Conservation (phyloP, 768 basidiomycete genomes). For the Phylloporus rhodoxanthus region DNA sequence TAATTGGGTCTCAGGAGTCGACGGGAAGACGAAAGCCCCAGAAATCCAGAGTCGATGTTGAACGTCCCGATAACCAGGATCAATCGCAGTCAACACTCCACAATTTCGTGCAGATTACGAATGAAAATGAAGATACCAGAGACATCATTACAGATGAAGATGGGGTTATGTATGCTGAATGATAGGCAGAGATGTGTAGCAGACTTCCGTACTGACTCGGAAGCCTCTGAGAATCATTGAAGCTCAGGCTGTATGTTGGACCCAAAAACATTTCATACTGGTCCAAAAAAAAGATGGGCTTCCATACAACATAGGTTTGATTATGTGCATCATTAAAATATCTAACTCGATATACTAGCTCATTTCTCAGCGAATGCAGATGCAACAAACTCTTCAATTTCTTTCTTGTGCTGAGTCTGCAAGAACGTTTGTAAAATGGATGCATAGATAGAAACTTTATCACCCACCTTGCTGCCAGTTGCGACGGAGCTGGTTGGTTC, state of each 20-base stretch:
- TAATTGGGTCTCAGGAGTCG: constrained; percentile 51
- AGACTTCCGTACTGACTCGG: not conserved
- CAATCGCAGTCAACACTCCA: constrained; percentile 39
- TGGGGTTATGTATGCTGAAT: constrained; percentile 49
- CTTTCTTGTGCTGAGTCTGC: constrained; percentile 82
- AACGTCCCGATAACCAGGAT: constrained; percentile 14
- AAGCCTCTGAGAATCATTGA: too few relatives aligned
- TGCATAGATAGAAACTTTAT: not conserved
- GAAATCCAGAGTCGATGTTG: constrained; percentile 24
- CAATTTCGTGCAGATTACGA: constrained; percentile 38
- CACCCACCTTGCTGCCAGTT: constrained; percentile 78
- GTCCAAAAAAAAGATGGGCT: too few relatives aligned
- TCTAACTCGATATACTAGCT: constrained; percentile 1
- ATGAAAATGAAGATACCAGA: constrained; percentile 19
- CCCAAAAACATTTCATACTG: too few relatives aligned
- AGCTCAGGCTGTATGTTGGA: too few relatives aligned
- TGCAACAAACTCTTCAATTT: constrained; percentile 71
- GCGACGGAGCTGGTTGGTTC: constrained; percentile 89
- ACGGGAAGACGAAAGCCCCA: constrained; percentile 39
- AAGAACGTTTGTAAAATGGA: not conserved
- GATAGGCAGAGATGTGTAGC: constrained; percentile 1
- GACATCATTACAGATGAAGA: constrained; percentile 53
- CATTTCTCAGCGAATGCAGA: constrained; percentile 45
- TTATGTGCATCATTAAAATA: not conserved
- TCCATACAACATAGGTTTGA: not conserved